Evolutionary conservation across 2,329 filamentous ascomycete genomes (phyloP), one percentile per base, ranked within the genome.

Genomic region (Delphinella strobiligena): DNA sequence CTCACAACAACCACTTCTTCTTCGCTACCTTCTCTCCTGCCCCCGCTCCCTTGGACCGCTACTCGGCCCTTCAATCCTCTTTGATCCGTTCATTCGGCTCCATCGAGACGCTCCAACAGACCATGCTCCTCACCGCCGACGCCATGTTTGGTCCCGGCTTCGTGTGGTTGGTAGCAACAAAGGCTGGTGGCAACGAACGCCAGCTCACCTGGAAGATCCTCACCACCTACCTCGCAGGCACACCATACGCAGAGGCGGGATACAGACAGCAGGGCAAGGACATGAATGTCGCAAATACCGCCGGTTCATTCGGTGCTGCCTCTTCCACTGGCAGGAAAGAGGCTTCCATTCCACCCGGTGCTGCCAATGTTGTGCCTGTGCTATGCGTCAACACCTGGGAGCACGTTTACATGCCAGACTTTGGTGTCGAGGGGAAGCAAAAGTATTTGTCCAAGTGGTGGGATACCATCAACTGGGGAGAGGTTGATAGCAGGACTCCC

Each of bases 101-200:
- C 52, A 68, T 93, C 51, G 82, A 93, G 48, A 88, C 82, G 19
- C 76, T 98, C 43, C 78, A 78, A 56, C 71, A 72, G 51, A 83
- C 91, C 58, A 78, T 98, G 62, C 62, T 91, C 54, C 68, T 79
- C 48, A 93, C 82, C 31, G 89, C 89, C 43, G 71, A 76, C 49
- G 74, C 78, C 65, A 95, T 96, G 87, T 96, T 98, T 66, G 91
- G 89, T 40, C 88, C 89, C 0, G 91, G 91, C 48, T 96, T 93
- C 64, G 82, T 96, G 57, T 98, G 91, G 91, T 79, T 98, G 45
- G 83, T 95, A 53, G 33, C 36, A 15, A 32, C 38, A 19, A 33
- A 30, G 24, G 16, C 34, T 16, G 24, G 15, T 17, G 32, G 27
- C 11, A 42, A 48, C n/a, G 44, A 52, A 24, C 39, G 55, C 60